Conservation (phyloP, 495 filamentous ascomycete species). For the Penicillium arizonense region DNA sequence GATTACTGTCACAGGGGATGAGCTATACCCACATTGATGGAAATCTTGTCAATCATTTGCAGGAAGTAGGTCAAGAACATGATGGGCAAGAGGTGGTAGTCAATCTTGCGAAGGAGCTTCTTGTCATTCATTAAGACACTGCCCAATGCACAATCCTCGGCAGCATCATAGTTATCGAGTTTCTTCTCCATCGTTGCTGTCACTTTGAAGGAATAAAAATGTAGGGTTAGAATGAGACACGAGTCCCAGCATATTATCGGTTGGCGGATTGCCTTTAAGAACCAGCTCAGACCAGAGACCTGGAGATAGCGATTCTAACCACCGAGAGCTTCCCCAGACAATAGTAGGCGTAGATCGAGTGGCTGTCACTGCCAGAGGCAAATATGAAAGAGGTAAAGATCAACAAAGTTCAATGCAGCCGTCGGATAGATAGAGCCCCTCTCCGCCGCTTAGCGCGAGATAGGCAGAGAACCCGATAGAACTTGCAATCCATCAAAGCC, state of each 20-base stretch:
- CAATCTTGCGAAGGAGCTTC: conserved; percentile 47
- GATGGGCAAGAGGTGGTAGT: conserved; percentile 54
- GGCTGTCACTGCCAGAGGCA: not conserved
- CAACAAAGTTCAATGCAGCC: conserved; percentile 16
- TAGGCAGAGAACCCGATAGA: not conserved
- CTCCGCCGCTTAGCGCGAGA: conserved; percentile 15
- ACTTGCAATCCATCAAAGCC: no score
- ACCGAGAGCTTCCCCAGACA: not conserved
- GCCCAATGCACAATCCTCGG: conserved; percentile 21
- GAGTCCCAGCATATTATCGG: not conserved
- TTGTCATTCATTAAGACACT: conserved; percentile 26
- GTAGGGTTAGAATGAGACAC: not conserved
- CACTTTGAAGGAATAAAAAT: not conserved
- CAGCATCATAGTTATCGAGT: not conserved
- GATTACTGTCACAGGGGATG: not conserved
- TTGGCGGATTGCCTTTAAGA: not conserved
- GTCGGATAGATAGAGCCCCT: conserved; percentile 24
- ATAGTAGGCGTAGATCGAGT: conserved; percentile 1
- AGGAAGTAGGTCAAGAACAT: conserved; percentile 63
- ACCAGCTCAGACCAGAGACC: not conserved
- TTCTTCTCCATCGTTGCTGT: conserved; percentile 8
- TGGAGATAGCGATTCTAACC: not conserved
- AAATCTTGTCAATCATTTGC: conserved; percentile 67
- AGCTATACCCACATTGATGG: conserved; percentile 50
- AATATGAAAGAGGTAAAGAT: conserved; percentile 6